phyloP scores from a whole-genome alignment of 1,284 basidiomycete genomes.

The Fomitopsis palustris region DNA sequence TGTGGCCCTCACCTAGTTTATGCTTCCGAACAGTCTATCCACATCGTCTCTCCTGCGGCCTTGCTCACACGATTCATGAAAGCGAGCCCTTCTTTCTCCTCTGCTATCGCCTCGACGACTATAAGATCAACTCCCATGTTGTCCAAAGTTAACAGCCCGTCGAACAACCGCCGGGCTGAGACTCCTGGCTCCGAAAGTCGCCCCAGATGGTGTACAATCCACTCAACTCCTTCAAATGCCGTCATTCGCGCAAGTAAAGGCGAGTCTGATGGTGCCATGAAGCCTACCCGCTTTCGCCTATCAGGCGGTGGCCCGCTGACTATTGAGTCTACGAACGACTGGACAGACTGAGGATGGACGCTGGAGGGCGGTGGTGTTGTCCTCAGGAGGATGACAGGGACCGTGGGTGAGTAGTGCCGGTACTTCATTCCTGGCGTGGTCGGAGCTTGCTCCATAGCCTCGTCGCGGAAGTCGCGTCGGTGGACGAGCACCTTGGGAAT shows the following conservation, averaged over 20 bases:
- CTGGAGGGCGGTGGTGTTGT: constrained; percentile 42
- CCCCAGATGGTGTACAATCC: constrained; percentile 63
- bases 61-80: constrained; percentile 98
- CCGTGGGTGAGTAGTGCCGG: constrained; percentile 90
- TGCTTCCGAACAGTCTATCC: constrained; percentile 27
- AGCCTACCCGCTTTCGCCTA: constrained; percentile 52
- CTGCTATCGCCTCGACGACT: constrained; percentile 82
- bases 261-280: constrained; percentile 70
- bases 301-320: constrained; percentile 10
- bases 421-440: constrained; percentile 99
- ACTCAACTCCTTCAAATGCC: constrained; percentile 40
- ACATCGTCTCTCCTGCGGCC: constrained; percentile 71
- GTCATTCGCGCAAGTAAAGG: constrained; percentile 40
- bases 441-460: constrained; percentile 67
- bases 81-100: constrained; percentile 85
- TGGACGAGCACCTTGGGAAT: constrained; percentile 69
- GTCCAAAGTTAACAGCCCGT: constrained; percentile 85
- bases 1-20: constrained; percentile 1
- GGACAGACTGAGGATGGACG: constrained; percentile 25
- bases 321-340: constrained; percentile 40
- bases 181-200: constrained; percentile 54
- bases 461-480: constrained; percentile 68
- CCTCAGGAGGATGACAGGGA: constrained; percentile 77
- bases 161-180: constrained; percentile 84
- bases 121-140: constrained; percentile 77